Percentiles rank a stretch among this genome's conserved stretches.
Evolutionary conservation across 2,329 filamentous ascomycete genomes (phyloP).

Genomic region (Davidsoniella neocaledoniae): DNA sequence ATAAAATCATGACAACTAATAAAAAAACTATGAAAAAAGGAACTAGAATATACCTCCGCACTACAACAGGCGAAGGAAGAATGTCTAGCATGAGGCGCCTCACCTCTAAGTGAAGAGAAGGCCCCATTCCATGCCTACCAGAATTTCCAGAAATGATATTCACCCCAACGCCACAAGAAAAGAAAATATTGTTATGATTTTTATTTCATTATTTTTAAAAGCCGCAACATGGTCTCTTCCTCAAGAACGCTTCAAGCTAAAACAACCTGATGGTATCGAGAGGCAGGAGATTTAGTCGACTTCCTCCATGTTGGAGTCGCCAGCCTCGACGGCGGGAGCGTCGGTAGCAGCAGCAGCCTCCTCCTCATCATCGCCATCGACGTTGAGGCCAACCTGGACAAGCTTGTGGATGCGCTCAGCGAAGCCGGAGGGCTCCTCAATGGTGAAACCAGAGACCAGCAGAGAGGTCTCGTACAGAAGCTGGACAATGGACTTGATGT

Average conservation of each 20-base stretch:
- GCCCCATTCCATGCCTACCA: constrained; percentile 1
- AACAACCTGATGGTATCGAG: not conserved
- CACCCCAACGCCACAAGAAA: constrained; percentile 7
- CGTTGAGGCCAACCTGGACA: constrained; percentile 90
- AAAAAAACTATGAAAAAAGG: constrained; percentile 2
- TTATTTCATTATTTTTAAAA: constrained; percentile 10
- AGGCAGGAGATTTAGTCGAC: constrained; percentile 56
- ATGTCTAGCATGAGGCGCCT: not conserved
- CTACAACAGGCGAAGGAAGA: not conserved
- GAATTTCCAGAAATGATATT: too few species aligned
- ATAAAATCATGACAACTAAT: constrained; percentile 9
- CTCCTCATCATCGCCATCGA: constrained; percentile 75
- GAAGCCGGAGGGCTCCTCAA: constrained; percentile 95
- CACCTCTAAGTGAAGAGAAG: not conserved
- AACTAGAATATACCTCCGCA: constrained; percentile 6
- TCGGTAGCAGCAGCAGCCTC: constrained; percentile 40
- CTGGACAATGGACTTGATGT: constrained; percentile 97
- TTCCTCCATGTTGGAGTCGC: constrained; percentile 98
- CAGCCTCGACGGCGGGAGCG: constrained; percentile 40
- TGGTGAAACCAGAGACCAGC: constrained; percentile 97
- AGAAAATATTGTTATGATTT: constrained; percentile 5
- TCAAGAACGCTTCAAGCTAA: not conserved
- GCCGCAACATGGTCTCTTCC: not conserved
- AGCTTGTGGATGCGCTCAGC: constrained; percentile 99
- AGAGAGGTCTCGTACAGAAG: constrained; percentile 98